Conservation (phyloP, 148 eudicot genomes). For the Fagopyrum esculentum region DNA sequence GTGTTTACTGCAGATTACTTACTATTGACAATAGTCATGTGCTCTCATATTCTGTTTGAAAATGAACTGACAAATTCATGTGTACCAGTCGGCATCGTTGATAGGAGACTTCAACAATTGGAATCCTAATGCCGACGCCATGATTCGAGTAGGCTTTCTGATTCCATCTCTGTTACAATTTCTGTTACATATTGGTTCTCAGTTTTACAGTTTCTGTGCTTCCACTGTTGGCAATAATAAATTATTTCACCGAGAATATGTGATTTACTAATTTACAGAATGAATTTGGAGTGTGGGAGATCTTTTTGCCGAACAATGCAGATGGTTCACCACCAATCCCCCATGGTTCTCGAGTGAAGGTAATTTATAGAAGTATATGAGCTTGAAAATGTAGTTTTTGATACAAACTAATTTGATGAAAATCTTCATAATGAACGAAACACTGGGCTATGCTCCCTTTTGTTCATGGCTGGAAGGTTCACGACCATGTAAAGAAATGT, state of each 20-base stretch:
- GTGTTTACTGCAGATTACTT: neutral
- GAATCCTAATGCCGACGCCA: constrained; percentile 88
- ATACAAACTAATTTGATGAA: neutral
- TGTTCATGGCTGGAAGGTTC: neutral
- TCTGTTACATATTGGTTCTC: neutral
- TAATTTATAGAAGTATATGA: constrained; percentile 16
- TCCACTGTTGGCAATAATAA: neutral
- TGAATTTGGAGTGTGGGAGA: constrained; percentile 97
- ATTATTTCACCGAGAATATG: constrained; percentile 1
- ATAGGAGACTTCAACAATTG: constrained; percentile 98
- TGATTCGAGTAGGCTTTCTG: constrained; percentile 64
- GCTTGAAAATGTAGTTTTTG: neutral
- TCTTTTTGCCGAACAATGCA: constrained; percentile 94
- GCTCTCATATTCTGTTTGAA: neutral
- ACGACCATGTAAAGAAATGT: neutral
- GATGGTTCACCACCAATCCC: constrained; percentile 94
- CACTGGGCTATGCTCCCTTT: neutral
- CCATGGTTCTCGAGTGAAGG: constrained; percentile 99
- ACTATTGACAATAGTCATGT: neutral
- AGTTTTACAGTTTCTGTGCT: neutral
- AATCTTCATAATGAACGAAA: neutral
- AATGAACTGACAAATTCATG: constrained; percentile 6
- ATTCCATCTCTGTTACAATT: neutral
- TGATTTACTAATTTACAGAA: constrained; percentile 48
- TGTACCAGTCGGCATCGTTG: constrained; percentile 67